Base-by-base conservation (phyloP, 1,284 basidiomycete genomes). In the Exsudoporus floridanus region DNA sequence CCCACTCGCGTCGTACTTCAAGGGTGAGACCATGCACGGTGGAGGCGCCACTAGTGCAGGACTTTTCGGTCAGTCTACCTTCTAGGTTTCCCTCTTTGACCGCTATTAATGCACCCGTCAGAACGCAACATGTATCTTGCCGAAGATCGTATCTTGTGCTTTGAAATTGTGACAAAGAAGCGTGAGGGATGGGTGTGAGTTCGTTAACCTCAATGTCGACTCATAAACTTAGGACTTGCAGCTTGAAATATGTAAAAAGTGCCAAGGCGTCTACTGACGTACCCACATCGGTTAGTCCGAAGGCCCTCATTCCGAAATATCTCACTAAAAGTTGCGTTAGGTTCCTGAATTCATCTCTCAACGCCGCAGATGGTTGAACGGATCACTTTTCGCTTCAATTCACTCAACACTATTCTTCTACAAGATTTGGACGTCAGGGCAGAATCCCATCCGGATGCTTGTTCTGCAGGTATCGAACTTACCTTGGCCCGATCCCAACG, bases 141-240 rank as follows among this genome's bases (percentile, higher is more conserved):
- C 21, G 91, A 90, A 67, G 94, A 98, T 75, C 91, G 96, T 65
- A 98, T 98, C 58, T 75, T 97, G 40, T 98, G 95, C 72, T 99
- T 97, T 73, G 96, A 98, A 73, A 92, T 99, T 46, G 92, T 98
- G 46, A 95, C 94, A 5, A 98, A 98, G 79, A 90, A 90, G 67
- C 75, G 74, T 25, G 88, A 90, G 67, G 86, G 82, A 40, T 91
- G 88, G 89, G 78, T 82, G 86, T 90, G 75, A 62, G 88, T 78
- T 18, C 38, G 27, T 42, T 44, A 7, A 13, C 9, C 35, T 25
- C 6, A 19, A 4, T 54, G 19, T 53, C 19, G 27, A 27, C 31
- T 23, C n/a, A 35, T 30, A 34, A 44, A 40, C 43, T 68, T 18
- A 64, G 14, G 18, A 12, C 53, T 38, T 54, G 33, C 59, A 90